Base-by-base conservation (phyloP, 148 eudicot genomes). In the Camellia lanceoleosa region DNA sequence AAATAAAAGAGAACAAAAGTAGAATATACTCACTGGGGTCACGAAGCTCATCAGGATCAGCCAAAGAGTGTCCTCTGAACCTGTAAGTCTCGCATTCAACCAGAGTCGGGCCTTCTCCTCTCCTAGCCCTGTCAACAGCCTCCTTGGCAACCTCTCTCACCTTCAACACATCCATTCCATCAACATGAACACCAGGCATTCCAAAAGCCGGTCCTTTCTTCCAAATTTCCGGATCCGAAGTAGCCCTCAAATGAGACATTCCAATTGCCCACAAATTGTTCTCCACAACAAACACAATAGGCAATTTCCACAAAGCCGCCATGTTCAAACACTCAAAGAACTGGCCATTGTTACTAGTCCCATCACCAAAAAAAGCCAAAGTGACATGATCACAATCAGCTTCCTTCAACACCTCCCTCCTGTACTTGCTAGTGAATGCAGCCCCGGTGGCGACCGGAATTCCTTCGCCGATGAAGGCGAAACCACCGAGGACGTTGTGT, bases 211-310 rank as follows among this genome's bases (percentile, higher is more conserved):
- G 97, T 1, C 99, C 99, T 70, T 96, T 96, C 90, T 96, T 96
- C 97, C 98, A 96, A 75, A 96, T 96, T 69, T 87, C 89, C 7
- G 99, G 97, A 86, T 89, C 99, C 9, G 97, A 93, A 52, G 99
- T 96, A 5, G 99, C 89, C 87, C 98, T 91, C 82, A 93, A 75
- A 83, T 96, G 99, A 30, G 97, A 93, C 99, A 96, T 96, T 81
- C 99, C 99, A 79, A 96, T 96, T 11, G 98, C 99, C 99, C 99
- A 96, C 88, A 96, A 85, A 82, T 96, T 96, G 68, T 96, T 96
- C 89, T 96, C 99, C 67, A 93, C 97, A 46, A 96, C 99, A 89
- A 96, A 96, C 16, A 96, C 85, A 74, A 96, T 92, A 3, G 99
- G 99, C 82, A 96, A 75, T 76, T 92, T 96, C 99, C 98, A 96